phyloP scores from a whole-genome alignment of 1,284 basidiomycete genomes.

The Neonothopanus nambi region DNA sequence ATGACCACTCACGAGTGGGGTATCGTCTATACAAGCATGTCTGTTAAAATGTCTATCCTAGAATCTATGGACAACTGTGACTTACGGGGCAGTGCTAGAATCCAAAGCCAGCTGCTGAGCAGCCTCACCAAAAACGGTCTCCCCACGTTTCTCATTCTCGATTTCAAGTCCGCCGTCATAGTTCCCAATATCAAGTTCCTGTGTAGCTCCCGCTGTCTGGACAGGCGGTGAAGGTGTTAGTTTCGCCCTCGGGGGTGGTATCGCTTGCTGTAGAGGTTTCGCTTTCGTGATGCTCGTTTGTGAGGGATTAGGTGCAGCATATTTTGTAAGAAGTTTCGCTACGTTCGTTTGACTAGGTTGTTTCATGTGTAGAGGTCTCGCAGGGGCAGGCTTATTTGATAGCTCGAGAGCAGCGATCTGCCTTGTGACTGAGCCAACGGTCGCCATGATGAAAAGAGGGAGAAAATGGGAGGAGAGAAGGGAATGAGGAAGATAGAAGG shows the following conservation, averaged over 20 bases:
- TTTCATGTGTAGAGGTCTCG: conserved; percentile 17
- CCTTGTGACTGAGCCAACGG: conserved; percentile 23
- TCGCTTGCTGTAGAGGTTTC: conserved; percentile 3
- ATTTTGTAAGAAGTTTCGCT: conserved; percentile 66
- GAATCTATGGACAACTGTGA: conserved; percentile 13
- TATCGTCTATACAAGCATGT: conserved; percentile 42
- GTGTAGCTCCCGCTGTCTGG: conserved; percentile 13
- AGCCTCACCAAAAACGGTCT: conserved; percentile 66
- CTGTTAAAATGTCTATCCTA: neutral
- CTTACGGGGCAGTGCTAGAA: conserved; percentile 63
- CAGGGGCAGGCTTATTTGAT: conserved; percentile 12
- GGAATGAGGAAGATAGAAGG: neutral
- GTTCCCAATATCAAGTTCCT: conserved; percentile 67
- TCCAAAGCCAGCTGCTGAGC: conserved; percentile 78
- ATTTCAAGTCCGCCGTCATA: conserved; percentile 88
- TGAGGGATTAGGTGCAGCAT: conserved; percentile 50
- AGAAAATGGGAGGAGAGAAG: neutral
- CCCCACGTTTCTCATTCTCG: conserved; percentile 54
- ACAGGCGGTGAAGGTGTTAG: conserved; percentile 21
- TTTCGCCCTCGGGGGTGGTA: conserved; percentile 42
- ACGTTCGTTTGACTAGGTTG: conserved; percentile 34
- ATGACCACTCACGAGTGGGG: conserved; percentile 81
- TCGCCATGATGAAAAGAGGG: conserved; percentile 16
- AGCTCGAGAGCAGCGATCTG: conserved; percentile 24
- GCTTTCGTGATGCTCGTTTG: neutral